Base-by-base conservation (phyloP, 768 basidiomycete genomes). In the Termitomyces sp. region DNA sequence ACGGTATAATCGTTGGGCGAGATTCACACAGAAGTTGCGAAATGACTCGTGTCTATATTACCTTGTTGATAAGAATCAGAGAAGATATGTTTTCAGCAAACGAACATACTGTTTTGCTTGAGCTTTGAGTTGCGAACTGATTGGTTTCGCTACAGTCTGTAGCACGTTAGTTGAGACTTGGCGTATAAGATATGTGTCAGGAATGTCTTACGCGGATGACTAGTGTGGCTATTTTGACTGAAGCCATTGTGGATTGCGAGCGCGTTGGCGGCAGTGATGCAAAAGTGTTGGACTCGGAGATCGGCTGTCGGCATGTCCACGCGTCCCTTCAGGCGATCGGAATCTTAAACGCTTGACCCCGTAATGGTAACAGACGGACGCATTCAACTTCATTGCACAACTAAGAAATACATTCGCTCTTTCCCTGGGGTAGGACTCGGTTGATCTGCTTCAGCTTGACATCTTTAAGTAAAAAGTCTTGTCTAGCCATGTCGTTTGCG, bases 111-210 rank as follows among this genome's bases (percentile, higher is more conserved):
- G 80, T 63, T 78, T 82, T 0, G 86, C 90, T 67, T 90, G 89
- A 48, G 75, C 75, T 70, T 85, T 91, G 46, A 92, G 71, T 50
- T 78, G 77, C 31, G 76, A 70, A 52, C 86, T 85, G 61, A 92
- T 89, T 50, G 91, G 90, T 71, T 91, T 92, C 52, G 90, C 89
- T 66, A 91, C 68, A n/a, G 89, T 92, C 89, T 91, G 56, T 35
- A 11, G 35, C 37, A 58, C 31, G 41, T 49, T 42, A 54, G 44
- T 58, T 38, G 57, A 49, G 30, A 14, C 41, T 44, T 45, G 17
- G 28, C 14, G 15, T 9, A 50, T 5, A 23, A 9, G 1, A 12
- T 17, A 62, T 19, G 26, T 11, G 19, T 41, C 11, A 30, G 31
- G 35, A 30, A 23, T 53, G 38, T 44, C 56, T 3, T 43, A 73